A percentile compares a stretch with the other conserved stretches of the same genome.
Conservation (phyloP, 768 basidiomycete genomes). For the Steccherinum ochraceum region DNA sequence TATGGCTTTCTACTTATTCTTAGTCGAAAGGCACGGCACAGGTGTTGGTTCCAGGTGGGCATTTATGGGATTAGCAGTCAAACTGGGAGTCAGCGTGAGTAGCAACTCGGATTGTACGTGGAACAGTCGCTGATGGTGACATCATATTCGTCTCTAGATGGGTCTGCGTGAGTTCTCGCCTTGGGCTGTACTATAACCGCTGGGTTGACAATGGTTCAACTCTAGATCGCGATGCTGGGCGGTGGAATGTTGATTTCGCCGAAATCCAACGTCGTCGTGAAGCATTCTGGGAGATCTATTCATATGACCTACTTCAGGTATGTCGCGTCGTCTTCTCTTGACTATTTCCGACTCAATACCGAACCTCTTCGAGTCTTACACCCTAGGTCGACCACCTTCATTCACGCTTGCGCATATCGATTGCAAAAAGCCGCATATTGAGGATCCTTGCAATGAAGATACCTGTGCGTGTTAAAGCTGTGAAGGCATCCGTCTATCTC, state of each 20-base stretch:
- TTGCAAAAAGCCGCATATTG: slow-evolving; percentile 42
- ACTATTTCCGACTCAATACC: not conserved
- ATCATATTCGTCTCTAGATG: slow-evolving; percentile 32
- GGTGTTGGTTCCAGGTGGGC: slow-evolving; percentile 60
- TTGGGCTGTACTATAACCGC: too few relatives aligned
- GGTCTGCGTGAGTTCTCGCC: slow-evolving; percentile 51
- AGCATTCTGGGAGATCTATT: slow-evolving; percentile 62
- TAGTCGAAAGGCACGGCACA: slow-evolving; percentile 34
- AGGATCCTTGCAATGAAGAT: slow-evolving; percentile 38
- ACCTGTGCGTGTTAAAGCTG: slow-evolving; percentile 55
- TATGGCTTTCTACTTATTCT: slow-evolving; percentile 42
- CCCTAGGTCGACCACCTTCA: slow-evolving; percentile 65
- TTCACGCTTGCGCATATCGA: slow-evolving; percentile 52
- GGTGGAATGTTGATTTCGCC: slow-evolving; percentile 50
- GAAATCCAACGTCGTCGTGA: slow-evolving; percentile 56
- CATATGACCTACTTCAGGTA: slow-evolving; percentile 68
- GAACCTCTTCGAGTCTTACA: slow-evolving; percentile 43
- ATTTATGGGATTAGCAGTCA: slow-evolving; percentile 66
- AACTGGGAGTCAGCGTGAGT: slow-evolving; percentile 60
- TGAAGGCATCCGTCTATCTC: slow-evolving; percentile 36
- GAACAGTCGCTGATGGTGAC: slow-evolving; percentile 5
- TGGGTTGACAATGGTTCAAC: not conserved
- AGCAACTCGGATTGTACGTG: not conserved
- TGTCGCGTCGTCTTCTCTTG: slow-evolving; percentile 8
- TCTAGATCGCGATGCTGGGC: slow-evolving; percentile 61